Conservation (phyloP, 2,329 filamentous ascomycete species). For the Diaporthe helianthi region DNA sequence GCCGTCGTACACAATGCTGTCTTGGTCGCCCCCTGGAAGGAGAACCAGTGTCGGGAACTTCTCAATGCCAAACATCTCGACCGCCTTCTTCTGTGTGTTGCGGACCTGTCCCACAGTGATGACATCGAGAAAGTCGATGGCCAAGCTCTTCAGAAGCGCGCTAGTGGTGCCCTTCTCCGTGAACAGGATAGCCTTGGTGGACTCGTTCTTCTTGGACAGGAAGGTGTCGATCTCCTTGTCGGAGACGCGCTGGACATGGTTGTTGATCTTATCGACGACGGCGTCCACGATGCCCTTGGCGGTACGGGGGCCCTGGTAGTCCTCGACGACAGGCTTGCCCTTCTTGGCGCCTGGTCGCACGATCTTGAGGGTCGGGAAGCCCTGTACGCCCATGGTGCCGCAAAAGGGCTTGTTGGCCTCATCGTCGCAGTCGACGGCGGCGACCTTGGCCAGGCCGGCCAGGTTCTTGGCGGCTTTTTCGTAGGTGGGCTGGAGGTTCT, state of each 20-base stretch:
- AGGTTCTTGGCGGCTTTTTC: constrained; percentile 92
- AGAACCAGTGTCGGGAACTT: constrained; percentile 84
- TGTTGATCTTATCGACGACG: constrained; percentile 86
- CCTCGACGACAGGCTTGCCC: constrained; percentile 79
- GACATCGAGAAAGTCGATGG: constrained; percentile 86
- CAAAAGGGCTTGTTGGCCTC: constrained; percentile 91
- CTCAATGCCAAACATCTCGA: constrained; percentile 76
- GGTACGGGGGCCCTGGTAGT: constrained; percentile 84
- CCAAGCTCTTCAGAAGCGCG: constrained; percentile 80
- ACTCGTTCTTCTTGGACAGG: constrained; percentile 70
- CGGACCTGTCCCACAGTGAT: constrained; percentile 84
- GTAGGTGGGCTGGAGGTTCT: constrained; percentile 94
- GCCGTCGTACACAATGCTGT: constrained; percentile 77
- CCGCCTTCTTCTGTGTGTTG: constrained; percentile 75
- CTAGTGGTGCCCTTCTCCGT: constrained; percentile 91
- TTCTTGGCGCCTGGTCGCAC: constrained; percentile 83
- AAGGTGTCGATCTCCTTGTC: constrained; percentile 82
- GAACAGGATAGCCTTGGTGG: constrained; percentile 88
- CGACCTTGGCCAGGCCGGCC: constrained; percentile 91
- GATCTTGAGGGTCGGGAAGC: constrained; percentile 96
- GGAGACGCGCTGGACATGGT: constrained; percentile 82
- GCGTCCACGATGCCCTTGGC: constrained; percentile 89
- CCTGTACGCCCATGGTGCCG: constrained; percentile 83
- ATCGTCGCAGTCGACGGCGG: constrained; percentile 93
- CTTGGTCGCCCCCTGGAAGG: constrained; percentile 72